Evolutionary conservation across 768 basidiomycete genomes (phyloP), one percentile per base, ranked within the genome.

Genomic region (Suillus variegatus): DNA sequence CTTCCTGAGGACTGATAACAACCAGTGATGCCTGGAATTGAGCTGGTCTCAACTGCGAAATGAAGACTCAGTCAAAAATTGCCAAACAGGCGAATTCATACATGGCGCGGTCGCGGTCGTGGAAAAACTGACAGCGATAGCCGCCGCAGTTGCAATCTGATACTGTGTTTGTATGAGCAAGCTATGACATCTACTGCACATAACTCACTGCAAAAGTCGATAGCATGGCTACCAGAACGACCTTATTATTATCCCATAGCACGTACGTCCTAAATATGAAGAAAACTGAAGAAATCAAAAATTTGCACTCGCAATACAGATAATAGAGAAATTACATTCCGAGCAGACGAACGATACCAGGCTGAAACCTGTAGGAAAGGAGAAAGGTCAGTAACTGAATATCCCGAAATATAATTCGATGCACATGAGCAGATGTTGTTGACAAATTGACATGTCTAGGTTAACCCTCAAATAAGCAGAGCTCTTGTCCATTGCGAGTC

Each of bases 251-350:
- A 10, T 49, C 25, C 64, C 64, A 65, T 52, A 65, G 28, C 10
- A 61, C 64, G 20, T 62, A 65, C 7, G 64, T 43, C 28, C 64
- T 62, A 22, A 63, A 32, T 38, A 65, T 41, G 62, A 65, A 65
- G 41, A 65, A 63, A 43, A 25, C 64, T 65, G 10, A 18, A 47
- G 12, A 20, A 32, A 52, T 28, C 4, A 46, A 49, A 62, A 40
- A n/a, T 18, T 4, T 6, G 22, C 6, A 38, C 25, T 62, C 14
- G 49, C 6, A 6, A n/a, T 38, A 22, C 10, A 36, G 12, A 28
- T 25, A 12, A 49, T 14, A 35, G 10, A 10, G 6, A 9, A 52
- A 28, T 35, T 8, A 65, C 64, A 20, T 54, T 65, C 64, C 10
- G 64, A 63, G 35, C 47, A 63, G 20, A 63, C 9, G 13, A 63